Base-by-base conservation (phyloP, 352 stramenopile species). In the Globisporangium mamillatum region DNA sequence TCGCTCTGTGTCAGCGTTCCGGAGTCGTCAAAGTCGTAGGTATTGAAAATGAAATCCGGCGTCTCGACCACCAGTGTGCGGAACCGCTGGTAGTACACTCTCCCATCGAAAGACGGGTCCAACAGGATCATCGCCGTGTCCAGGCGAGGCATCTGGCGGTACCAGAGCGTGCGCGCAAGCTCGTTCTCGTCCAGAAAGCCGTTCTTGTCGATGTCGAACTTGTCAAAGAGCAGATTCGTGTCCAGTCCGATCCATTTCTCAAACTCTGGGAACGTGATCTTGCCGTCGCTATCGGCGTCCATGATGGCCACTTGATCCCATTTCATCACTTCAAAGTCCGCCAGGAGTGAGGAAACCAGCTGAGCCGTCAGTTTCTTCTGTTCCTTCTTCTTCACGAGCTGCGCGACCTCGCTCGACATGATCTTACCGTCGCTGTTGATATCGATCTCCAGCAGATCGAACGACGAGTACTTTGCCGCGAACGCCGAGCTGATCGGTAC, bases 131-230 rank as follows among this genome's bases (percentile, higher is more conserved):
- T 85, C 0, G 76, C 77, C 1, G 75, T 73, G 66, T 94, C 88
- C 4, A 94, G 52, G 0, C 86, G 71, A 6, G 88, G 88, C 55
- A 95, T 76, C 53, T 94, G 86, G 25, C 86, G 79, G 56, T 89
- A 88, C 72, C 76, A 88, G 1, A 95, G 61, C 20, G 79, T 75
- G 0, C 82, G 74, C 6, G 86, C 80, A 1, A 95, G 78, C 46
- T 95, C 88, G 52, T 92, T 92, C 62, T 95, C 88, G 62, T 95
- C 88, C 46, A 95, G 64, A 52, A 85, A 94, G 0, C 86, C 88
- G 50, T 83, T 93, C 67, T 95, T 95, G 78, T 95, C 88, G 38
- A 93, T 48, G 52, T 95, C 88, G 61, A 92, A 95, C 41, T 76
- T 76, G 53, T 94, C 88, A 63, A 95, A 95, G 60, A 94, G 63